These are phyloP conservation scores for Hymenoscyphus fructigenus DNA, from an alignment of 2,329 filamentous ascomycete genomes.

Conservation along the genomic window DNA sequence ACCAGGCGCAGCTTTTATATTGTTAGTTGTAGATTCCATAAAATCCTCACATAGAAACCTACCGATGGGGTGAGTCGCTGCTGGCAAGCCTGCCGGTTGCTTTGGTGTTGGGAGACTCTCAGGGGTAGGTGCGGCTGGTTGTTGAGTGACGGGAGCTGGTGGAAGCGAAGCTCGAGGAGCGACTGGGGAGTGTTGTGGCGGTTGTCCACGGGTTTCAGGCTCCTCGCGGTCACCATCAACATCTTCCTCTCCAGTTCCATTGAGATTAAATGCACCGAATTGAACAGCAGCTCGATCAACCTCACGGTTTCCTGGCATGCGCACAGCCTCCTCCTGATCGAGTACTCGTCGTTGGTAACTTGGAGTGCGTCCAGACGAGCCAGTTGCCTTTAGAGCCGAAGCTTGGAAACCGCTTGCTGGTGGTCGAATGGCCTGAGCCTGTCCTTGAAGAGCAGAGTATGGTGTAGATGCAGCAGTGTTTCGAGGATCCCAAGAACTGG, in stretches of 20 bases:
- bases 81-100: slow-evolving; percentile 47
- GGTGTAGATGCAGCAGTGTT: slow-evolving; percentile 62
- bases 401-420: slow-evolving; percentile 73
- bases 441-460: slow-evolving; percentile 62
- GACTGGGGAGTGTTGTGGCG: slow-evolving; percentile 88
- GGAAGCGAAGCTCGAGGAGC: slow-evolving; percentile 84
- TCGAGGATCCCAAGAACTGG: slow-evolving; percentile 79
- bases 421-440: slow-evolving; percentile 48
- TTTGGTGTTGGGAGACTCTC: slow-evolving; percentile 53
- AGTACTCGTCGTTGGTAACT: slow-evolving; percentile 84
- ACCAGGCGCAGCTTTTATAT: slow-evolving; percentile 33
- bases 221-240: slow-evolving; percentile 95
- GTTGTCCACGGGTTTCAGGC: slow-evolving; percentile 89
- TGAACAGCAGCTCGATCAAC: slow-evolving; percentile 92
- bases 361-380: slow-evolving; percentile 62
- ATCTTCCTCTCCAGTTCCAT: slow-evolving; percentile 74
- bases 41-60: slow-evolving; percentile 38
- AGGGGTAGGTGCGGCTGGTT: slow-evolving; percentile 50
- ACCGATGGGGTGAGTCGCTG: slow-evolving; percentile 43
- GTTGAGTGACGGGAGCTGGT: slow-evolving; percentile 52
- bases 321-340: slow-evolving; percentile 95
- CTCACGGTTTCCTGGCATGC: slow-evolving; percentile 96
- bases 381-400: slow-evolving; percentile 76
- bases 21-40: slow-evolving; percentile 17
- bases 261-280: slow-evolving; percentile 92